A percentile compares a stretch with the other conserved stretches of the same genome.
Conservation (phyloP, 305 asterid genomes). For the Solanum hybrid region DNA sequence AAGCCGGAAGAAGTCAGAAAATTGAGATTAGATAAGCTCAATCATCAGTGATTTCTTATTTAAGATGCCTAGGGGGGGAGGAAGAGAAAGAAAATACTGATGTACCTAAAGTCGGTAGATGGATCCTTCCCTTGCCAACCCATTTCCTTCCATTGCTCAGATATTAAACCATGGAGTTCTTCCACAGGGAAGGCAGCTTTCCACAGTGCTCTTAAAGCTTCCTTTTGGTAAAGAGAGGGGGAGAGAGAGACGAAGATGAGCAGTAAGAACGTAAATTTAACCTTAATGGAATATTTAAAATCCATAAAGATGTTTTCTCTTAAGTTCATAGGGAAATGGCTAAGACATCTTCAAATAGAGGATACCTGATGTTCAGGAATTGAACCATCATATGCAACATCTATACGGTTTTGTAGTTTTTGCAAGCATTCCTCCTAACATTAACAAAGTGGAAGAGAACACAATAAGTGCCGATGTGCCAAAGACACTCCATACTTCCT, state of each 20-base stretch:
- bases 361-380: constrained; percentile 77
- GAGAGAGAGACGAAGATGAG: not conserved
- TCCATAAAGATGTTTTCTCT: not conserved
- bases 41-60: not conserved
- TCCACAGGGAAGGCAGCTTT: constrained; percentile 81
- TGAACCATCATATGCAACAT: constrained; percentile 67
- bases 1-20: not conserved
- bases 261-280: constrained; percentile 4
- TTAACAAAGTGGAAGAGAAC: constrained; percentile 14
- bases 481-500: not conserved
- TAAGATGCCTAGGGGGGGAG: not conserved
- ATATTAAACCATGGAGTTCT: constrained; percentile 63
- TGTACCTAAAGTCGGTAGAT: constrained; percentile 88
- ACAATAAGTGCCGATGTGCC: constrained; percentile 5
- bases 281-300: not conserved
- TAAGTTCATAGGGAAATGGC: not conserved
- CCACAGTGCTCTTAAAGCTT: constrained; percentile 79
- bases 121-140: constrained; percentile 99
- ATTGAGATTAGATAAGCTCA: not conserved
- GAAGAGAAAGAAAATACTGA: not conserved
- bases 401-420: constrained; percentile 74
- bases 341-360: constrained; percentile 7
- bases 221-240: constrained; percentile 27
- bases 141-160: constrained; percentile 99
- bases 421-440: constrained; percentile 80